Base-by-base conservation (phyloP, 768 basidiomycete species). In the Boletus sp. region DNA sequence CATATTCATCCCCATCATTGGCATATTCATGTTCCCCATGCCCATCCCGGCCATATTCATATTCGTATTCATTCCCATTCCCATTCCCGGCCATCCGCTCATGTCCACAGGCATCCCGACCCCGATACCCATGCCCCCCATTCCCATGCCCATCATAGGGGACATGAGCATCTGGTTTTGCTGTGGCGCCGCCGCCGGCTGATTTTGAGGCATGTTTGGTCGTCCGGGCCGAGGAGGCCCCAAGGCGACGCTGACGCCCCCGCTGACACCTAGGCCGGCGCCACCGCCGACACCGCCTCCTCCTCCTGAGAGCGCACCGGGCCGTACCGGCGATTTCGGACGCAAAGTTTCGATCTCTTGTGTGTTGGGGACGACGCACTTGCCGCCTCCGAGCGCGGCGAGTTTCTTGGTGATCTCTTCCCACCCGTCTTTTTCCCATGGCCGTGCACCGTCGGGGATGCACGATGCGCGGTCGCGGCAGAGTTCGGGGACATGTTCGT, bases 321-420 rank as follows among this genome's bases (percentile, higher is more conserved):
- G 64, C 43, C 84, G 76, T 23, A 85, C 75, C 9, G 93, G 93
- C 1, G 91, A 93, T 68, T 95, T 94, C 0, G 92, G 93, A 17
- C 93, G 78, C 17, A 96, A 76, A 0, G 81, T 78, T 51, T 96
- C 91, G 61, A 96, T 91, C 60, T 95, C 93, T 68, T 80, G 64
- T 4, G 85, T 83, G 72, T 81, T 83, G 0, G 88, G 87, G 11
- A 90, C 87, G 54, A 90, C 84, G 38, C 73, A 69, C 65, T 81
- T 83, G 15, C 78, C 80, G 38, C 77, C 79, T 33, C 72, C 77
- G n/a, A 64, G 60, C 13, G 62, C 62, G 3, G 79, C 70, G 9
- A 85, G 71, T 47, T 79, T 81, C 59, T 77, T 81, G 57, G 83
- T 70, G n/a, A 76, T 74, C 47, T 77, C 75, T 40, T 89, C 87